Evolutionary conservation across 805 yeast genomes (phyloP).

Genomic region (Candida sonorensis): DNA sequence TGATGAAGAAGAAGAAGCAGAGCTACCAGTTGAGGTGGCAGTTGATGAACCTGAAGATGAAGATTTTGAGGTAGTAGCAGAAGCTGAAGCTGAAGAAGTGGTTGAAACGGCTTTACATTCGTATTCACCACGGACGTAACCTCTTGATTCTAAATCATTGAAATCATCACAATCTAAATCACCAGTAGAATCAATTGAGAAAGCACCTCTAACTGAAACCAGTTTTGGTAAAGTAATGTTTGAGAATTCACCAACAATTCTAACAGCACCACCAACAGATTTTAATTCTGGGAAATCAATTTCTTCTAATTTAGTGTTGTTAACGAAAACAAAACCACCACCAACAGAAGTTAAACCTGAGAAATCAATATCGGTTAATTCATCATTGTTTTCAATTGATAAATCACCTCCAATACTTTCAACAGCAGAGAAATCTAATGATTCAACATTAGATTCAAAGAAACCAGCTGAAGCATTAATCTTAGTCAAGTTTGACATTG

Average conservation of each 20-base stretch:
- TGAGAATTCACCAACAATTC: conserved; percentile 71
- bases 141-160: conserved; percentile 62
- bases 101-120: conserved; percentile 60
- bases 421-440: conserved; percentile 49
- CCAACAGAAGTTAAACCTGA: conserved; percentile 65
- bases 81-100: conserved; percentile 36
- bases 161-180: conserved; percentile 78
- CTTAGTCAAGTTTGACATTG: conserved; percentile 57
- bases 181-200: conserved; percentile 66
- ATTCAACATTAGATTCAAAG: conserved; percentile 60
- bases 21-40: conserved; percentile 24
- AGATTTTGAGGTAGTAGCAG: conserved; percentile 20
- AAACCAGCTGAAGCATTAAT: conserved; percentile 82
- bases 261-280: conserved; percentile 84
- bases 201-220: conserved; percentile 86
- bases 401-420: conserved; percentile 73
- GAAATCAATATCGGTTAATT: conserved; percentile 64
- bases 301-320: conserved; percentile 66
- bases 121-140: conserved; percentile 90
- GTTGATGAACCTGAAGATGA: conserved; percentile 22
- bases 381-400: conserved; percentile 64
- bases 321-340: conserved; percentile 89
- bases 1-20: conserved; percentile 29
- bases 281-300: conserved; percentile 66
- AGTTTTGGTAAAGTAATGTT: conserved; percentile 71